These are phyloP conservation scores for Avena atlantica DNA, from an alignment of 176 grass and related monocot species.

Conservation along the genomic window DNA sequence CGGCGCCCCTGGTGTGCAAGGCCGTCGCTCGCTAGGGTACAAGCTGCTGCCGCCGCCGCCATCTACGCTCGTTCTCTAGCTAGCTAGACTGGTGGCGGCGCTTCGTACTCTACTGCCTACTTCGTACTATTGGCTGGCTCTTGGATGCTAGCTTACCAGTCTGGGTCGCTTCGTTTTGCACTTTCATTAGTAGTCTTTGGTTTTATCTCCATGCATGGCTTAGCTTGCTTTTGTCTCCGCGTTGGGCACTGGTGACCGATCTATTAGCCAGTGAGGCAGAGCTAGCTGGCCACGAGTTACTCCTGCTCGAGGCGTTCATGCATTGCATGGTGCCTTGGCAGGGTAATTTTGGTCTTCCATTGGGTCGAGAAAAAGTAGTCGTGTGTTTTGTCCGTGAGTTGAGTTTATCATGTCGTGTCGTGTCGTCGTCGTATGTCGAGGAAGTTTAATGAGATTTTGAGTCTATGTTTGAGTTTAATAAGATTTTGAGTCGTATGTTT, in stretches of 20 bases:
- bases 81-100: background rate
- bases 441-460: background rate
- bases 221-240: background rate
- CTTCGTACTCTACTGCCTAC: slow-evolving; percentile 15
- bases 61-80: background rate
- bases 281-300: slow-evolving; percentile 24
- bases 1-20: slow-evolving; percentile 67
- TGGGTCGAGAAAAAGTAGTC: background rate
- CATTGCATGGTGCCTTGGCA: background rate
- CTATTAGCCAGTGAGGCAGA: slow-evolving; percentile 33
- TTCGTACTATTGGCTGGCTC: background rate
- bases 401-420: background rate
- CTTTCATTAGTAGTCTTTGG: background rate
- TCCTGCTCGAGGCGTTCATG: background rate
- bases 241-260: background rate
- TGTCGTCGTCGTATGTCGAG: background rate
- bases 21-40: slow-evolving; percentile 38
- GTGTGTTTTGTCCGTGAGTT: background rate
- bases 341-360: slow-evolving; percentile 24
- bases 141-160: background rate
- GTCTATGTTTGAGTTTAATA: background rate
- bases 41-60: slow-evolving; percentile 2
- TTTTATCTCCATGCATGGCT: slow-evolving; percentile 27
- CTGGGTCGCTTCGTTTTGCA: background rate
- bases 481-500: background rate